phyloP scores from a whole-genome alignment of 345 rosid species.

The Cardiospermum halicacabum region DNA sequence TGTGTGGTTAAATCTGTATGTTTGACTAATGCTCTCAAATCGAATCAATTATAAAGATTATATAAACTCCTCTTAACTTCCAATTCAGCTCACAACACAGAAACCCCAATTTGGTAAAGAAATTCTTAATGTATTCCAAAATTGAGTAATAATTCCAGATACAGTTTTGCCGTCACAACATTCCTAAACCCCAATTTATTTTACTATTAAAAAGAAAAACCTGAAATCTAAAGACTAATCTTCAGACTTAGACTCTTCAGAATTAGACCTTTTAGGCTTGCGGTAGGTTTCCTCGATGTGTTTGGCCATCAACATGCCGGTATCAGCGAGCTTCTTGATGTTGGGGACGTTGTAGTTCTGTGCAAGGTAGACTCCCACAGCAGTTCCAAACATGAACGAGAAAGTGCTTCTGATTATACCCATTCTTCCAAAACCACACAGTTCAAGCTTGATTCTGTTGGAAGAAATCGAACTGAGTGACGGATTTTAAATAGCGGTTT shows the following conservation, averaged over 20 bases:
- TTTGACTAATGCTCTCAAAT: not conserved
- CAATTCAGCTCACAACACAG: not conserved
- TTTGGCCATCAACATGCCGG: slow-evolving; percentile 41
- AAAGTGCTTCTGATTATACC: slow-evolving; percentile 46
- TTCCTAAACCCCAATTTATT: not conserved
- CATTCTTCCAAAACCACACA: slow-evolving; percentile 39
- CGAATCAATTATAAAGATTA: not conserved
- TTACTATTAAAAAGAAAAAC: not conserved
- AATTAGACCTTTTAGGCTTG: slow-evolving; percentile 51
- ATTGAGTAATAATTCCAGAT: not conserved
- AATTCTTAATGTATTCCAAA: not conserved
- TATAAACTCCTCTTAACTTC: too few relatives aligned
- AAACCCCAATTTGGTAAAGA: not conserved
- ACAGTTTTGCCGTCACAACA: not conserved
- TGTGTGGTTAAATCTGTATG: not conserved
- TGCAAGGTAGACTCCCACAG: slow-evolving; percentile 50
- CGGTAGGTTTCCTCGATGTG: slow-evolving; percentile 63
- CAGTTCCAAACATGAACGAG: slow-evolving; percentile 43
- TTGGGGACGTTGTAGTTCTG: slow-evolving; percentile 70
- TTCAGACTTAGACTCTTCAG: slow-evolving; percentile 39
- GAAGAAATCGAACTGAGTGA: not conserved
- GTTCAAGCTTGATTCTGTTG: not conserved
- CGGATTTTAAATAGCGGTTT: not conserved
- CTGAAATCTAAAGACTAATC: slow-evolving; percentile 6
- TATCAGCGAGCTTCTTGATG: slow-evolving; percentile 41